phyloP scores from a whole-genome alignment of 2,329 filamentous ascomycete species.

The Ceratocystiopsis minuta region DNA sequence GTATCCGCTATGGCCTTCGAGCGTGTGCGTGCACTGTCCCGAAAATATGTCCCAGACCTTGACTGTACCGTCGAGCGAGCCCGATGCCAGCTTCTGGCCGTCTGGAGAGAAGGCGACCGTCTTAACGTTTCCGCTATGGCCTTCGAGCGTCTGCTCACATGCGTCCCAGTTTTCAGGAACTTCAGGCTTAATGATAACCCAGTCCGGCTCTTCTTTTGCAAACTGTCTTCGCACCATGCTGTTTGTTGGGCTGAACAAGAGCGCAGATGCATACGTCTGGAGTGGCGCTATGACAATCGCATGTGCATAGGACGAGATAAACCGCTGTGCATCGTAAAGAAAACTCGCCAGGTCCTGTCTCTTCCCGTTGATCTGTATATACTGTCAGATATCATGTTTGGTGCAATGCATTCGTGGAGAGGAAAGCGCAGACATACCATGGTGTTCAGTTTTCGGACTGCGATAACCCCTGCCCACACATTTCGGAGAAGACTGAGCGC shows the following conservation, averaged over 20 bases:
- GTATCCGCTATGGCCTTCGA: too few species aligned
- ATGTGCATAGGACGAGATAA: not conserved
- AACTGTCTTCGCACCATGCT: not conserved
- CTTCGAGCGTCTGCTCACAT: too few species aligned
- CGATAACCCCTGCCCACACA: slow-evolving; percentile 11
- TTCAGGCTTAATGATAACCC: not conserved
- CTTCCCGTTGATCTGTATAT: too few species aligned
- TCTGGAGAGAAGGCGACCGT: not conserved
- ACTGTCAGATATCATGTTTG: too few species aligned
- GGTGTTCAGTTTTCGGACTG: slow-evolving; percentile 9
- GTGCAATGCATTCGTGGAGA: not conserved
- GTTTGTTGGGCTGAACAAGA: not conserved
- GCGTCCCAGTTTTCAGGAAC: not conserved
- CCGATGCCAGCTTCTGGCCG: not conserved
- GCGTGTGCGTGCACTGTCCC: too few species aligned
- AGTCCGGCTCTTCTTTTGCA: not conserved
- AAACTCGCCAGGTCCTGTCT: too few species aligned
- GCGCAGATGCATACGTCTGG: slow-evolving; percentile 2
- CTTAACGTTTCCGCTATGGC: not conserved
- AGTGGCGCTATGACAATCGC: not conserved
- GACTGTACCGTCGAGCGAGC: too few species aligned
- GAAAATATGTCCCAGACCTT: too few species aligned
- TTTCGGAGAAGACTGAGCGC: slow-evolving; percentile 18
- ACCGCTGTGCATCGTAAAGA: not conserved
- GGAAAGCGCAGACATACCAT: not conserved